Evolutionary conservation across 2,329 filamentous ascomycete genomes (phyloP).

Genomic region (Cadophora luteo-olivacea): DNA sequence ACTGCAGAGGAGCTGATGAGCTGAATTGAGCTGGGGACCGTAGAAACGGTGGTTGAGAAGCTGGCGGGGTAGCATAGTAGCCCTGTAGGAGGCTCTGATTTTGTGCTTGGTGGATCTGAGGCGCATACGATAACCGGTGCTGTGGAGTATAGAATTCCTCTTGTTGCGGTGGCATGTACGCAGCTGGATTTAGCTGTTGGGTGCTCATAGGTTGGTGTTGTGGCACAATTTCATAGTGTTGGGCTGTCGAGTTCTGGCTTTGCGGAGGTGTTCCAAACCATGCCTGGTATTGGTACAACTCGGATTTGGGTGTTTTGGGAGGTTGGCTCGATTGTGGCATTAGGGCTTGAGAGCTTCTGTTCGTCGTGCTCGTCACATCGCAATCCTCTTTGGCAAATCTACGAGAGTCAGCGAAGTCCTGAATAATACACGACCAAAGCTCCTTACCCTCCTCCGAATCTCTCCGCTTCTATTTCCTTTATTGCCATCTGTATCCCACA

Average conservation of each 20-base stretch:
- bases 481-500: conserved; percentile 18
- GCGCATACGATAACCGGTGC: neutral
- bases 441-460: neutral
- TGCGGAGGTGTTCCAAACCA: neutral
- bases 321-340: neutral
- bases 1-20: neutral
- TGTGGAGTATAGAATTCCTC: neutral
- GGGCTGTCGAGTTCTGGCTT: neutral
- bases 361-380: neutral
- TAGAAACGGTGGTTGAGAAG: neutral
- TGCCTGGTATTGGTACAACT: neutral
- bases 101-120: neutral
- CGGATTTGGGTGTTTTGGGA: neutral
- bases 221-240: neutral
- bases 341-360: neutral
- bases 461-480: conserved; percentile 11
- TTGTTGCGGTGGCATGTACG: neutral
- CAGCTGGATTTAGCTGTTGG: neutral
- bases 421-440: neutral
- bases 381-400: neutral
- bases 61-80: neutral
- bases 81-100: neutral
- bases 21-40: neutral
- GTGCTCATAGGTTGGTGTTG: neutral
- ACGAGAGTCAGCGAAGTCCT: neutral